phyloP scores from a whole-genome alignment of 2,329 filamentous ascomycete genomes.

The Colletotrichum kahawae region DNA sequence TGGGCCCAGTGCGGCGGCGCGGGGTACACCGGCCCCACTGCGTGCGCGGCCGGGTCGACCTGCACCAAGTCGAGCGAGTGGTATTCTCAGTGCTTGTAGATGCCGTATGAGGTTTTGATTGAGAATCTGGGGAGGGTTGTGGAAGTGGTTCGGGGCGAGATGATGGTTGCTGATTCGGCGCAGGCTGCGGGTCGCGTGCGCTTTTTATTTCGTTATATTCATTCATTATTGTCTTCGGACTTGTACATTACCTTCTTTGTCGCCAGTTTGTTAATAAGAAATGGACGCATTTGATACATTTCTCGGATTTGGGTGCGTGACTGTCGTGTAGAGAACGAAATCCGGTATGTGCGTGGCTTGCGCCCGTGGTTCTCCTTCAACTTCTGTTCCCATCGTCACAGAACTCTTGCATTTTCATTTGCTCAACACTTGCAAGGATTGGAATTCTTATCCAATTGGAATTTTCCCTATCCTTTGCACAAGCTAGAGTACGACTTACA shows the following conservation, averaged over 20 bases:
- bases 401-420: not conserved
- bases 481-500: not conserved
- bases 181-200: not conserved
- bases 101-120: not conserved
- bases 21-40: conserved; percentile 38
- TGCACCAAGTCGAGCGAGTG: conserved; percentile 43
- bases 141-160: not conserved
- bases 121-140: not conserved
- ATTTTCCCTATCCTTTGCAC: no score
- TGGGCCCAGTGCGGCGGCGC: conserved; percentile 43
- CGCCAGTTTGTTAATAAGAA: not conserved
- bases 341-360: not conserved
- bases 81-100: conserved; percentile 46
- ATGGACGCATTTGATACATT: not conserved
- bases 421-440: no score
- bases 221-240: not conserved
- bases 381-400: not conserved
- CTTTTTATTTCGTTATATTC: not conserved
- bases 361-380: not conserved
- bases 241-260: not conserved
- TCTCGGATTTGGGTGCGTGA: no score
- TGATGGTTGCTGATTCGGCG: not conserved
- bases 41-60: conserved; percentile 36
- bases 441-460: no score
- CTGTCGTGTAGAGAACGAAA: accelerated